Conservation (phyloP, 331 rosid genomes). For the Ulmus americana region DNA sequence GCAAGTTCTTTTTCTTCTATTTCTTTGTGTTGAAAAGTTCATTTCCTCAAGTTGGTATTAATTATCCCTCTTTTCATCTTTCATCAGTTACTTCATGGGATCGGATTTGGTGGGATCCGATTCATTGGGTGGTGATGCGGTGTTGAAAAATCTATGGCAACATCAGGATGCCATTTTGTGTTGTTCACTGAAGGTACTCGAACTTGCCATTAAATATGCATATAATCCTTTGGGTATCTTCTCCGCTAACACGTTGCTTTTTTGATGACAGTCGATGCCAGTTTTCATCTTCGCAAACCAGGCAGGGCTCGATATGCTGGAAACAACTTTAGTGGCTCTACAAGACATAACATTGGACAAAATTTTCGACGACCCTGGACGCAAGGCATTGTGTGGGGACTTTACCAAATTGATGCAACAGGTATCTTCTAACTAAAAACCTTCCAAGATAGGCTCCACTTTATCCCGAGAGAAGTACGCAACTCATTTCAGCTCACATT, state of each 20-base stretch:
- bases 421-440: conserved; percentile 29
- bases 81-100: conserved; percentile 59
- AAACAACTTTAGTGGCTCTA: conserved; percentile 75
- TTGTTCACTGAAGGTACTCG: conserved; percentile 64
- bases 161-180: conserved; percentile 89
- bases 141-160: conserved; percentile 75
- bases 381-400: conserved; percentile 58
- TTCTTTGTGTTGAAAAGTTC: not conserved
- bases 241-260: not conserved
- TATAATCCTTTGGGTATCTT: not conserved
- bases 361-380: conserved; percentile 75
- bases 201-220: not conserved
- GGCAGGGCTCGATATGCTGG: conserved; percentile 94
- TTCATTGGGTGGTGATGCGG: conserved; percentile 44
- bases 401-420: conserved; percentile 81
- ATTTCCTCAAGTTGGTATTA: not conserved
- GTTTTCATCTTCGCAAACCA: conserved; percentile 88
- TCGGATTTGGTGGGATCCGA: conserved; percentile 57
- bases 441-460: not conserved
- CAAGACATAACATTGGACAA: conserved; percentile 91
- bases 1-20: conserved; percentile 24
- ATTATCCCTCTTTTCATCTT: not conserved
- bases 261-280: conserved; percentile 52
- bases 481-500: not conserved
- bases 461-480: not conserved